Conservation (phyloP, 1,139 yeast species). For the Candida tetrigidarum region DNA sequence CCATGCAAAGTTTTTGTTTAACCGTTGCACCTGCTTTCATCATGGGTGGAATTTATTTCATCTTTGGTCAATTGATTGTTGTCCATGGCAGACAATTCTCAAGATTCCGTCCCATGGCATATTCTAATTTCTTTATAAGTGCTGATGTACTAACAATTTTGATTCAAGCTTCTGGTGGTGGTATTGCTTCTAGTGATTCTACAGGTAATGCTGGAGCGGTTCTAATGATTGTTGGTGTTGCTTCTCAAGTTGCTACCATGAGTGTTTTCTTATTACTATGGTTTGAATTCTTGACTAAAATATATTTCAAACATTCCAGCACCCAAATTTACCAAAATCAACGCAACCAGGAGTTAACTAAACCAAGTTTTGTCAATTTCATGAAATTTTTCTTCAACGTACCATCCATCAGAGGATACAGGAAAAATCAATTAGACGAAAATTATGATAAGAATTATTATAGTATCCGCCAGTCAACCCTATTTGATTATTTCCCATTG, state of each 20-base stretch:
- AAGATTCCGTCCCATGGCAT: conserved; percentile 69
- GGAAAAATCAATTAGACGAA: conserved; percentile 25
- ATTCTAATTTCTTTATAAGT: conserved; percentile 66
- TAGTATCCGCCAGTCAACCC: conserved; percentile 38
- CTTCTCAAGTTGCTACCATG: conserved; percentile 80
- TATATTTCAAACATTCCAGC: conserved; percentile 32
- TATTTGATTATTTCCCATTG: conserved; percentile 49
- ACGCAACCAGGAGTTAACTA: conserved; percentile 27
- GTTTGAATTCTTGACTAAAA: conserved; percentile 50
- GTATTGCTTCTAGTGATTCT: conserved; percentile 61
- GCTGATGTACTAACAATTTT: conserved; percentile 69
- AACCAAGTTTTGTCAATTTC: conserved; percentile 28
- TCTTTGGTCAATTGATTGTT: conserved; percentile 71
- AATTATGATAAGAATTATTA: conserved; percentile 41
- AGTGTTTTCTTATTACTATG: conserved; percentile 59
- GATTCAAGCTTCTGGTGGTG: conserved; percentile 86
- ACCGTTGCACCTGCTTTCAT: conserved; percentile 87
- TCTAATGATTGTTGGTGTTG: conserved; percentile 81
- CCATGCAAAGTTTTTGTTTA: conserved; percentile 68
- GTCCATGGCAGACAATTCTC: conserved; percentile 68
- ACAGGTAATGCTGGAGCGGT: conserved; percentile 60
- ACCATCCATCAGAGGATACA: conserved; percentile 17
- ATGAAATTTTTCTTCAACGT: conserved; percentile 33
- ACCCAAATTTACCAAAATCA: neutral
- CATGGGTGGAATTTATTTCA: conserved; percentile 83